A percentile compares a stretch with the other conserved stretches of the same genome.
These are phyloP conservation scores for Nissolia schottii DNA, from an alignment of 306 rosid species.

Conservation along the genomic window DNA sequence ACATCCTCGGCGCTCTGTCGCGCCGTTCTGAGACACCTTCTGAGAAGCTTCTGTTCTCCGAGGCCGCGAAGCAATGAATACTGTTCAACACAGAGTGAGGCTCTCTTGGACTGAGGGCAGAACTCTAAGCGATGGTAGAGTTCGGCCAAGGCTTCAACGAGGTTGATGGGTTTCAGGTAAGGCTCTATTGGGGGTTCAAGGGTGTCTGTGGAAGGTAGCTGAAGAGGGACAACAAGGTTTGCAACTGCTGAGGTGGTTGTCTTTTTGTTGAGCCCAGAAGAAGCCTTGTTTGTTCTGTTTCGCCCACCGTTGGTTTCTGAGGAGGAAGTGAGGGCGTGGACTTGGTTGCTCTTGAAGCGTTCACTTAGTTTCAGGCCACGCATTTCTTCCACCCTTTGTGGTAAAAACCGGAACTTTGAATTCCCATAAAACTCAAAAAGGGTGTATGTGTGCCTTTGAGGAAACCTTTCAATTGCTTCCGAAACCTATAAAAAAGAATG, in stretches of 20 bases:
- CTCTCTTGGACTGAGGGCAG: constrained; percentile 40
- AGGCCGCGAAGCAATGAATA: constrained; percentile 45
- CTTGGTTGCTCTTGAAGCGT: constrained; percentile 62
- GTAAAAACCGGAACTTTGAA: constrained; percentile 6
- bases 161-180: constrained; percentile 46
- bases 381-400: constrained; percentile 34
- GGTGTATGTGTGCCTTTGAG: neutral
- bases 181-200: constrained; percentile 61
- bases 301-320: constrained; percentile 22
- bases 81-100: constrained; percentile 50
- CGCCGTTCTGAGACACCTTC: constrained; percentile 55
- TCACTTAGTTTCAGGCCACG: constrained; percentile 54
- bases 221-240: constrained; percentile 45
- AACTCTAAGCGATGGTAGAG: constrained; percentile 42
- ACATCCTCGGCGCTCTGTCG: constrained; percentile 55
- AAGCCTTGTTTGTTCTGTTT: constrained; percentile 16
- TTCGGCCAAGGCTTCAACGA: constrained; percentile 50
- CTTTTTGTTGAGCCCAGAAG: constrained; percentile 22
- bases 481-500: neutral
- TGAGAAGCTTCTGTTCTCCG: constrained; percentile 58
- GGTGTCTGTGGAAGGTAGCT: constrained; percentile 46
- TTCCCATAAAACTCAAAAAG: constrained; percentile 21
- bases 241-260: constrained; percentile 33
- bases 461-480: neutral
- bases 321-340: constrained; percentile 53